Conservation (phyloP, 345 rosid genomes). For the Aegle marmelos region DNA sequence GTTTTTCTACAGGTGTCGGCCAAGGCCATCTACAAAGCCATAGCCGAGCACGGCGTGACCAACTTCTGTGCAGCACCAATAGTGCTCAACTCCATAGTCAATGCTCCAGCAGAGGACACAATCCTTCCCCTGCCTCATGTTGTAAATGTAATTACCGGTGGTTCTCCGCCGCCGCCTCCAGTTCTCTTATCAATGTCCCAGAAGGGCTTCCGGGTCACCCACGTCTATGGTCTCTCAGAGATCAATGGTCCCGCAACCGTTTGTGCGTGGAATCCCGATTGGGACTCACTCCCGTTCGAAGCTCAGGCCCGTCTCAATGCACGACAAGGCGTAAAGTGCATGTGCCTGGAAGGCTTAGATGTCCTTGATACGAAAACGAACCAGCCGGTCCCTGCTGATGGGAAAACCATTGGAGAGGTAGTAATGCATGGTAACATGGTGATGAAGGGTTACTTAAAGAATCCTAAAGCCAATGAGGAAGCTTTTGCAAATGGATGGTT, state of each 20-base stretch:
- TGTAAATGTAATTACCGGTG: conserved; percentile 84
- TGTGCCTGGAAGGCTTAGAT: conserved; percentile 67
- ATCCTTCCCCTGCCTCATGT: conserved; percentile 78
- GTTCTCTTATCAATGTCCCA: conserved; percentile 66
- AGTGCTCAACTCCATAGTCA: conserved; percentile 76
- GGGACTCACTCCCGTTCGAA: conserved; percentile 75
- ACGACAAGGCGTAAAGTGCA: conserved; percentile 84
- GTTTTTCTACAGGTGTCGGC: conserved; percentile 60
- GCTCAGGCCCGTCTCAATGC: conserved; percentile 79
- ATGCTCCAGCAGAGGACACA: conserved; percentile 67
- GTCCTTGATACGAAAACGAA: conserved; percentile 58
- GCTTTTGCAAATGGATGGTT: conserved; percentile 86
- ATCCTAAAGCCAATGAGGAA: conserved; percentile 76
- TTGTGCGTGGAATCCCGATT: conserved; percentile 91
- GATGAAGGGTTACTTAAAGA: conserved; percentile 90
- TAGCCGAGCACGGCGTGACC: conserved; percentile 64
- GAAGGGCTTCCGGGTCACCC: conserved; percentile 76
- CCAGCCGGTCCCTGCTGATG: conserved; percentile 77
- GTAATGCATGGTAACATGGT: conserved; percentile 76
- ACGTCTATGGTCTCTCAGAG: conserved; percentile 91
- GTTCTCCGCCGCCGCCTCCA: conserved; percentile 90
- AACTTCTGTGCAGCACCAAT: conserved; percentile 96
- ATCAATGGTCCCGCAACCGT: conserved; percentile 83
- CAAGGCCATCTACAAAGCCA: conserved; percentile 72
- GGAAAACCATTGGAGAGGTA: conserved; percentile 77